These are phyloP conservation scores for Penicillium salamii DNA, from an alignment of 495 filamentous ascomycete genomes.

Conservation along the genomic window DNA sequence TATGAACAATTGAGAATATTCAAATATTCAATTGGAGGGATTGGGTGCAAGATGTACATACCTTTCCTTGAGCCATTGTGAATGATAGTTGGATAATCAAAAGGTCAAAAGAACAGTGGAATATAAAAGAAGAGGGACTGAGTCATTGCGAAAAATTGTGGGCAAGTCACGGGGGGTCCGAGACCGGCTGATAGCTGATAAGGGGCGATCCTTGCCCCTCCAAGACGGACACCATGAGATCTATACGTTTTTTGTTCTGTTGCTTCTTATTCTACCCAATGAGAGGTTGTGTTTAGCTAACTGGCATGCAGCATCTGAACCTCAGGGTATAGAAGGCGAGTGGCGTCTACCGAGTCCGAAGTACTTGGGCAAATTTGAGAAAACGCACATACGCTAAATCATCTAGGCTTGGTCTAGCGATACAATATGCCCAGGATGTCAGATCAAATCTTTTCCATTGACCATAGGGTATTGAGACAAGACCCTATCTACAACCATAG, in stretches of 20 bases:
- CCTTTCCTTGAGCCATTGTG: constrained; percentile 32
- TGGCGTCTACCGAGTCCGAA: too few relatives aligned
- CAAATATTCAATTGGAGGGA: background rate
- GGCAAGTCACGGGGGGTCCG: constrained; percentile 27
- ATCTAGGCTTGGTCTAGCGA: too few relatives aligned
- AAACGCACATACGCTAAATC: too few relatives aligned
- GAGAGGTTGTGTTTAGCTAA: background rate
- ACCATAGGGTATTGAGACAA: too few relatives aligned
- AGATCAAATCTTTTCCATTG: too few relatives aligned
- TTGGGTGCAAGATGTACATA: constrained; percentile 6
- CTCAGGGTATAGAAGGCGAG: too few relatives aligned
- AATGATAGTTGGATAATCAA: constrained; percentile 8
- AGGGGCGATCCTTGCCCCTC: constrained; percentile 8
- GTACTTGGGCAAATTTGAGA: too few relatives aligned
- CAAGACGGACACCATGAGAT: background rate
- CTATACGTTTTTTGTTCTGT: background rate
- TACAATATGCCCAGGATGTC: too few relatives aligned
- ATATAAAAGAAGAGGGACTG: constrained; percentile 21
- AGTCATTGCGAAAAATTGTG: constrained; percentile 32
- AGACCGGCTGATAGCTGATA: constrained; percentile 29
- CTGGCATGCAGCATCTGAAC: too few relatives aligned
- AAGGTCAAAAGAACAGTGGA: constrained; percentile 9
- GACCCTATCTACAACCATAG: too few relatives aligned
- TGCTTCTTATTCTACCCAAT: background rate
- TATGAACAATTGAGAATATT: background rate